Evolutionary conservation across 2,329 filamentous ascomycete species (phyloP).

Genomic region (Neospermospora avenae): DNA sequence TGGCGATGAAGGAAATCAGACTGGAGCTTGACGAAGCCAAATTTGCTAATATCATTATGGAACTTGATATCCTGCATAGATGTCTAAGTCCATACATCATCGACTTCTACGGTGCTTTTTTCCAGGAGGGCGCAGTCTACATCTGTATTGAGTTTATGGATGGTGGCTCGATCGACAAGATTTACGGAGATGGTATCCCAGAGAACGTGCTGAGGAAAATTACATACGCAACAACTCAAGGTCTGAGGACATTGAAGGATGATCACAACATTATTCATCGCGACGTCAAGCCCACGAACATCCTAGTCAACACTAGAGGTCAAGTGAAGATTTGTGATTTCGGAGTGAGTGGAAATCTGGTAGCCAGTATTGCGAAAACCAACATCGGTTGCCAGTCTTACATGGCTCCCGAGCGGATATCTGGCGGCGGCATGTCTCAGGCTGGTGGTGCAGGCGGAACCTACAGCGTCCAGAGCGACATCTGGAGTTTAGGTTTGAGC

Average conservation of each 20-base stretch:
- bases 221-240: constrained; percentile 83
- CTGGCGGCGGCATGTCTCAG: constrained; percentile 75
- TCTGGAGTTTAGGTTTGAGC: constrained; percentile 92
- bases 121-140: constrained; percentile 97
- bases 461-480: constrained; percentile 96
- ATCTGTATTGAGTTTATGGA: constrained; percentile 99
- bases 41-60: constrained; percentile 95
- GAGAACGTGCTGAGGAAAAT: constrained; percentile 88
- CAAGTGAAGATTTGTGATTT: constrained; percentile 99
- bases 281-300: constrained; percentile 99
- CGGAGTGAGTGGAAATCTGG: constrained; percentile 92
- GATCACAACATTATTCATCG: constrained; percentile 99
- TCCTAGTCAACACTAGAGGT: constrained; percentile 82
- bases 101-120: constrained; percentile 98
- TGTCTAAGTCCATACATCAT: constrained; percentile 96
- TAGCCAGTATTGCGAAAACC: constrained; percentile 96
- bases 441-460: constrained; percentile 73
- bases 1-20: constrained; percentile 99
- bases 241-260: constrained; percentile 89
- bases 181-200: constrained; percentile 87
- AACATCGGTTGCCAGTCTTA: constrained; percentile 99
- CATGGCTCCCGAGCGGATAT: constrained; percentile 96
- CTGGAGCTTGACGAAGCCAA: constrained; percentile 95
- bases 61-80: constrained; percentile 91
- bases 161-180: constrained; percentile 93